Conservation (phyloP, 1,284 basidiomycete genomes). For the Marasmius oreades region DNA sequence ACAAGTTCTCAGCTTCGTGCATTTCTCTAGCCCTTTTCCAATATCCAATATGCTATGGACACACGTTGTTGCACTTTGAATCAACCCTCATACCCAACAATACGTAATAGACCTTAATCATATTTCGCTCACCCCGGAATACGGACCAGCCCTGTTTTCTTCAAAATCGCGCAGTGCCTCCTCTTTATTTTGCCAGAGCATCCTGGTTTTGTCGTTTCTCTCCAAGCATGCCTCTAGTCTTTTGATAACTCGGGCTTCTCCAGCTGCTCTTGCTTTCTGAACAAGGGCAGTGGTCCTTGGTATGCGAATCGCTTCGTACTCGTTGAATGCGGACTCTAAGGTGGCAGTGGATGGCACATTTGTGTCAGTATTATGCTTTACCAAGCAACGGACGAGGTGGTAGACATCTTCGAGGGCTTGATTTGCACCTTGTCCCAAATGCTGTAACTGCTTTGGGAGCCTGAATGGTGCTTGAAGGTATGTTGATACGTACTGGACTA, state of each 20-base stretch:
- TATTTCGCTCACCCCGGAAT: constrained; percentile 16
- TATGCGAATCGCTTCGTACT: constrained; percentile 39
- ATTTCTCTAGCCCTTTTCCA: too few species aligned
- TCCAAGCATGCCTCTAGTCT: constrained; percentile 31
- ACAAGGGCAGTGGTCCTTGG: constrained; percentile 37
- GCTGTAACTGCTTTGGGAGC: constrained; percentile 24
- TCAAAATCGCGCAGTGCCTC: constrained; percentile 4
- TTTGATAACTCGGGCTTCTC: constrained; percentile 32
- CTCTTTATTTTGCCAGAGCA: constrained; percentile 20
- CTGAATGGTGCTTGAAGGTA: constrained; percentile 5
- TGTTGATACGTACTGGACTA: constrained; percentile 24
- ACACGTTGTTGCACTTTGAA: too few species aligned
- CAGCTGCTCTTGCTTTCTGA: constrained; percentile 32
- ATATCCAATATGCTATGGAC: too few species aligned
- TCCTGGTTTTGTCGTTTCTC: constrained; percentile 24
- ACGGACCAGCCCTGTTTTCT: constrained; percentile 14
- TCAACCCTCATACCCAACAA: too few species aligned
- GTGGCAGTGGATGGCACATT: constrained; percentile 25
- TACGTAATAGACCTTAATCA: too few species aligned
- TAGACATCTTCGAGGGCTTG: constrained; percentile 45
- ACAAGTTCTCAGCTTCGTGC: too few species aligned
- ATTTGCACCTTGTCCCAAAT: constrained; percentile 48
- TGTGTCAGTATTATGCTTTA: constrained; percentile 29
- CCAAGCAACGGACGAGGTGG: constrained; percentile 34
- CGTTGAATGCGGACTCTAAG: constrained; percentile 33